Percentiles rank a stretch among this genome's conserved stretches.
phyloP scores from a whole-genome alignment of 768 basidiomycete genomes.

The Neoboletus brunneissimus region DNA sequence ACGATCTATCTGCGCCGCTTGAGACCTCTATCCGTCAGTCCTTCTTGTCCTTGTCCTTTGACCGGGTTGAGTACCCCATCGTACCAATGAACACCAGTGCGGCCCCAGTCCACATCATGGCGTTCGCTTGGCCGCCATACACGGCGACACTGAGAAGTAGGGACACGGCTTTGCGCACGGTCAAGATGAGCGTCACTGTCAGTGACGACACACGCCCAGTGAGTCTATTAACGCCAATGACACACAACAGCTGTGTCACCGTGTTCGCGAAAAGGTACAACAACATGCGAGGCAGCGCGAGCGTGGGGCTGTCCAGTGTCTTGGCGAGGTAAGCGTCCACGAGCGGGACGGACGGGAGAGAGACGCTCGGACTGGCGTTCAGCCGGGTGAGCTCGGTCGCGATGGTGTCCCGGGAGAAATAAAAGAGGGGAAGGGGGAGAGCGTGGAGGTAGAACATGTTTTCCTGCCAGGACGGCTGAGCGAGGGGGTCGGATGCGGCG shows the following conservation, averaged over 20 bases:
- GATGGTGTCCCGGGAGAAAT: constrained; percentile 55
- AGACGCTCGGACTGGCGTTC: constrained; percentile 11
- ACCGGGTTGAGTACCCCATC: constrained; percentile 53
- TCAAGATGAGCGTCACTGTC: constrained; percentile 76
- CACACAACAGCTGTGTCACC: constrained; percentile 79
- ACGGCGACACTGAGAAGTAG: constrained; percentile 65
- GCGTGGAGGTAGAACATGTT: constrained; percentile 90
- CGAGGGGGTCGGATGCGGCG: constrained; percentile 14
- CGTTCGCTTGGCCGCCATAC: constrained; percentile 39
- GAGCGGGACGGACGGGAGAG: constrained; percentile 11
- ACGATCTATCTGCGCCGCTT: constrained; percentile 2
- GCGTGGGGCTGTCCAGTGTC: constrained; percentile 3
- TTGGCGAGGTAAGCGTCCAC: not conserved
- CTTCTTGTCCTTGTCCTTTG: constrained; percentile 23
- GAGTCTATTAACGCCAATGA: constrained; percentile 82
- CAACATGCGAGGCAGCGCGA: constrained; percentile 55
- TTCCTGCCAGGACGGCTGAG: constrained; percentile 70
- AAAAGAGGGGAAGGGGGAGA: constrained; percentile 75
- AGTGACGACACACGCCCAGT: constrained; percentile 73
- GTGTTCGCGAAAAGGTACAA: constrained; percentile 73
- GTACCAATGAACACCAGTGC: constrained; percentile 69
- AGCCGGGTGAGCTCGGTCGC: constrained; percentile 18
- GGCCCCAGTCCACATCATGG: constrained; percentile 69
- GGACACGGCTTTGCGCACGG: constrained; percentile 78
- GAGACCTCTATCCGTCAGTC: constrained; percentile 11